Base-by-base conservation (phyloP, 257 asterid species). In the Lantana camara region DNA sequence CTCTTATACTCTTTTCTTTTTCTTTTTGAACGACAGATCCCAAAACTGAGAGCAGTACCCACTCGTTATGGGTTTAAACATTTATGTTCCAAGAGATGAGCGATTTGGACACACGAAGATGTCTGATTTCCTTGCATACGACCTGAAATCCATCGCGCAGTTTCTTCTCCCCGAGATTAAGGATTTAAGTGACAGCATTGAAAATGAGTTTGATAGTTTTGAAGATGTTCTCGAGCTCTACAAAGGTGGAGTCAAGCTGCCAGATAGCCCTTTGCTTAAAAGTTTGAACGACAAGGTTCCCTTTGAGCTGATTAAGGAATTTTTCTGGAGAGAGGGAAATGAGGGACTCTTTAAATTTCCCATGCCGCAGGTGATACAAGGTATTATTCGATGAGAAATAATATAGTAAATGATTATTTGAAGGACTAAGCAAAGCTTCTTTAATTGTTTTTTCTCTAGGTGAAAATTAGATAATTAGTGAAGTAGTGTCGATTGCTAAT, bases 41-140 rank as follows among this genome's bases (percentile, higher is more conserved):
- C 23, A 73, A 70, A 13, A 11, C 57, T 34, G 85, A 79, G 63
- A 79, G 79, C 48, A 60, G 79, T 35, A 37, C 75, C 77, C 82
- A 46, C 13, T 79, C 32, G 12, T 64, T 22, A 6, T 41, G 56
- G 72, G 78, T 63, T 67, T 80, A 60, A 81, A 62, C 27, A 68
- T 80, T 35, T 80, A 80, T 32, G 84, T 80, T 12, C 90, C 87
- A 13, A 60, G 86, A 66, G 90, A 83, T 27, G 90, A 83, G 45
- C 73, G 74, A 3, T 83, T 80, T 60, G 78, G 80, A 38, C 81
- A 63, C n/a, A 35, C 70, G 74, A 83, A 83, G 74, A 60, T 75
- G 75, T 75, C 84, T 27, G 84, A 77, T 73, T 75, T 77, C 68
- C 53, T 79, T 12, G 68, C 77, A 19, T 64, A 72, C 68, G 82